Evolutionary conservation across 306 rosid species (phyloP).

Genomic region (Rosa lucieae): DNA sequence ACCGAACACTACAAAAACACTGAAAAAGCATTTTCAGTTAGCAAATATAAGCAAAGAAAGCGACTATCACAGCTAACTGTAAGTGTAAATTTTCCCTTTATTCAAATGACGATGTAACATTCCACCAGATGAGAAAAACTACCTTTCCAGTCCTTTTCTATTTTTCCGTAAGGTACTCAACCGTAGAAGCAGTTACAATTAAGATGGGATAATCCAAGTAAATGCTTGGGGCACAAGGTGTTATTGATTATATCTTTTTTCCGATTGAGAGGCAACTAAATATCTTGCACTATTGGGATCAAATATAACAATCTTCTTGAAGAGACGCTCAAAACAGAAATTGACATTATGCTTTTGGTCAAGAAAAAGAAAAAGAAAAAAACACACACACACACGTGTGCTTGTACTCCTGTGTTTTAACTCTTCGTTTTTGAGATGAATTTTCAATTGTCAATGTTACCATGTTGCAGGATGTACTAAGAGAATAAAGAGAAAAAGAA

Average conservation of each 20-base stretch:
- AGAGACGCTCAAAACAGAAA: neutral
- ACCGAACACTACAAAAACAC: too few species aligned
- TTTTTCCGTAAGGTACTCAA: neutral
- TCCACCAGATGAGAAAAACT: neutral
- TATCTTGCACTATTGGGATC: neutral
- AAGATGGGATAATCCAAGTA: neutral
- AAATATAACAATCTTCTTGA: neutral
- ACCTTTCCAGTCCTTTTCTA: neutral
- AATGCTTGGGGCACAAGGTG: neutral
- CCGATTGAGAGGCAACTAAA: neutral
- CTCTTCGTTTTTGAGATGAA: neutral
- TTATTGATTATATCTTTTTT: neutral
- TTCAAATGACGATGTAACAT: neutral
- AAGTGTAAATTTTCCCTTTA: neutral
- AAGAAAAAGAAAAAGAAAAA: too few species aligned
- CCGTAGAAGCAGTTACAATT: neutral
- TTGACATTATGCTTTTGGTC: neutral
- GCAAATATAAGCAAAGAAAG: neutral
- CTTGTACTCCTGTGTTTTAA: neutral
- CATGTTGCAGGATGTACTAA: neutral
- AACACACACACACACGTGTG: too few species aligned
- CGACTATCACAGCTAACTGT: neutral
- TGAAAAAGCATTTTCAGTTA: neutral
- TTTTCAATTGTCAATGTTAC: neutral
- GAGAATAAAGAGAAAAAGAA: neutral